A percentile compares a stretch with the other conserved stretches of the same genome.
phyloP scores from a whole-genome alignment of 2,329 filamentous ascomycete species.

The Fusarium abutilonis region DNA sequence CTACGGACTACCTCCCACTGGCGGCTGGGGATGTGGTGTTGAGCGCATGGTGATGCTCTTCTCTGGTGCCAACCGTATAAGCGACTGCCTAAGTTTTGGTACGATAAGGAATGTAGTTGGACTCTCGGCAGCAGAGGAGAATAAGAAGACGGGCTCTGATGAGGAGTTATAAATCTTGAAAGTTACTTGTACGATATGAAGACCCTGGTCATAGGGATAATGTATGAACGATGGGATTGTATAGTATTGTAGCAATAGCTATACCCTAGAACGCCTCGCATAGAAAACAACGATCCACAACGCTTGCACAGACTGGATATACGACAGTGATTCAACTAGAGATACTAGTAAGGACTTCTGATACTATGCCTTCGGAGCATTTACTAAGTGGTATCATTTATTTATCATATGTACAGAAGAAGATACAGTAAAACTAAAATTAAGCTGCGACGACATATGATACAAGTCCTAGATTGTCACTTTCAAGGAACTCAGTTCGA shows the following conservation, averaged over 20 bases:
- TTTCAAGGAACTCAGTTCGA: background rate
- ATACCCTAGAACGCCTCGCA: conserved; percentile 22
- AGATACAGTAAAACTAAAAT: conserved; percentile 11
- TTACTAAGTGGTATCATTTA: conserved; percentile 19
- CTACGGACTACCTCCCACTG: conserved; percentile 92
- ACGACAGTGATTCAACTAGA: background rate
- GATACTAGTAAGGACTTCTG: background rate
- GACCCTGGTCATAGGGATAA: conserved; percentile 15
- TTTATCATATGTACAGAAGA: conserved; percentile 22
- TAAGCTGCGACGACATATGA: background rate
- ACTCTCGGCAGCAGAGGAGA: conserved; percentile 53
- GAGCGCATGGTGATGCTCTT: conserved; percentile 94
- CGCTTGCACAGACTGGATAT: background rate
- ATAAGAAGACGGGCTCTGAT: conserved; percentile 29
- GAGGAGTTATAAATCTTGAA: conserved; percentile 13
- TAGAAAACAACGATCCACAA: conserved; percentile 16
- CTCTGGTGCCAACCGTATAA: conserved; percentile 79
- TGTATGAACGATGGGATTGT: conserved; percentile 41
- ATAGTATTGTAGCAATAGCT: conserved; percentile 39
- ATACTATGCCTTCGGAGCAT: background rate
- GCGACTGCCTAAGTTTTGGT: conserved; percentile 89
- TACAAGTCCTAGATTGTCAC: background rate
- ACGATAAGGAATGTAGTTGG: conserved; percentile 76
- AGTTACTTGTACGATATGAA: conserved; percentile 12
- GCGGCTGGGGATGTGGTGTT: conserved; percentile 94